Evolutionary conservation across 2,329 filamentous ascomycete species (phyloP).

Genomic region (Venturia nashicola): DNA sequence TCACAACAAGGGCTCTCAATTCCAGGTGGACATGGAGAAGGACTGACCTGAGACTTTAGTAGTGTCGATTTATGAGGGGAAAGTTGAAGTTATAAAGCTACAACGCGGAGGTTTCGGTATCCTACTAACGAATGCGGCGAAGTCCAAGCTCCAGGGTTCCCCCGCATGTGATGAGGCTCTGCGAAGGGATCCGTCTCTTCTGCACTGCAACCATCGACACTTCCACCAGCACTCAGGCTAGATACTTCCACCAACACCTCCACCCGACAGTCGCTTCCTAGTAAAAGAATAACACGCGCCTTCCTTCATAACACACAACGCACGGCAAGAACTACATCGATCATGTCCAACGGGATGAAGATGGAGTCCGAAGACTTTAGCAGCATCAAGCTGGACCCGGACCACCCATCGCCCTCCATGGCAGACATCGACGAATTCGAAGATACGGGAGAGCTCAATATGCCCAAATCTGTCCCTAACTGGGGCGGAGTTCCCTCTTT

Average conservation of each 20-base stretch:
- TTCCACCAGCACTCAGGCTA: not conserved
- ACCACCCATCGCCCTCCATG: conserved; percentile 18
- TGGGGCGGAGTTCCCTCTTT: not conserved
- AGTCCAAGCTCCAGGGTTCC: not conserved
- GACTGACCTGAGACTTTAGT: too few relatives aligned
- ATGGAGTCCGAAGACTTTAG: conserved; percentile 22
- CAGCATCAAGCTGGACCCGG: conserved; percentile 21
- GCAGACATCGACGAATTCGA: conserved; percentile 27
- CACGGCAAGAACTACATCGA: not conserved
- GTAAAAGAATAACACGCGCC: not conserved
- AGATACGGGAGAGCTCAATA: conserved; percentile 30
- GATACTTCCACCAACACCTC: not conserved
- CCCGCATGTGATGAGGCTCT: not conserved
- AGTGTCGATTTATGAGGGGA: not conserved
- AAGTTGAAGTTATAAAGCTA: not conserved
- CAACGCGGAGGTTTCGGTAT: not conserved
- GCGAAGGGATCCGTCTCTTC: not conserved
- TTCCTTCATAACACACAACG: not conserved
- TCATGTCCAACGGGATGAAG: conserved; percentile 27
- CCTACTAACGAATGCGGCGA: not conserved
- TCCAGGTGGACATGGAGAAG: too few relatives aligned
- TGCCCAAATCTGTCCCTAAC: conserved; percentile 17
- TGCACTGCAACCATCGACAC: not conserved
- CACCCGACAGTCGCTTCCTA: not conserved
- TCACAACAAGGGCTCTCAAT: too few relatives aligned